Conservation (phyloP, 352 stramenopile species). For the Globisporangium uncinulatum region DNA sequence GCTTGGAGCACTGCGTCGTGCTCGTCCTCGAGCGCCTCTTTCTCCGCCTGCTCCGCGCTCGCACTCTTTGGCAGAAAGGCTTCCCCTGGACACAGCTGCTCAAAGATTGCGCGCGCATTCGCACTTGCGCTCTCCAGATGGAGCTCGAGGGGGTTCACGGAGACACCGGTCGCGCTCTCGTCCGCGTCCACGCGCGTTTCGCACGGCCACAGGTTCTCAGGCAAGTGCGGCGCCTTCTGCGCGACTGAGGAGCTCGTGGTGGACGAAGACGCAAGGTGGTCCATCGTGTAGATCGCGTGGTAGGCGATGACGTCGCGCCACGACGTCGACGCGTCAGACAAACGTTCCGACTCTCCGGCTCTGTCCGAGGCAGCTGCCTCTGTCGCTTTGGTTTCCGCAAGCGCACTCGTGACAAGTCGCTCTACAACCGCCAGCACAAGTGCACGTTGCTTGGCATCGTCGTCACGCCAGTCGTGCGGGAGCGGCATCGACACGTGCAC, state of each 20-base stretch:
- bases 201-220: slow-evolving; percentile 40
- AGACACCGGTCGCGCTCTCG: not conserved
- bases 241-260: slow-evolving; percentile 4
- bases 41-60: slow-evolving; percentile 46
- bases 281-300: slow-evolving; percentile 59
- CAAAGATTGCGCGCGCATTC: slow-evolving; percentile 59
- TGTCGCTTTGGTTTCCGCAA: slow-evolving; percentile 3
- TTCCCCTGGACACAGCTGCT: slow-evolving; percentile 49
- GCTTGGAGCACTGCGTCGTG: slow-evolving; percentile 56
- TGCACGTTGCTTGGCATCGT: slow-evolving; percentile 25
- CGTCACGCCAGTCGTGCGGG: slow-evolving; percentile 29
- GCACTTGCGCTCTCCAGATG: slow-evolving; percentile 54
- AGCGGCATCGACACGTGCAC: slow-evolving; percentile 63
- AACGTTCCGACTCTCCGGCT: too few species aligned
- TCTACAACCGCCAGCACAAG: slow-evolving; percentile 40
- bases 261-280: slow-evolving; percentile 27
- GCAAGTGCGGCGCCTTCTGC: slow-evolving; percentile 23
- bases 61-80: slow-evolving; percentile 59
- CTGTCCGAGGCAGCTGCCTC: not conserved
- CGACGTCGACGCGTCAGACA: not conserved
- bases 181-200: slow-evolving; percentile 25
- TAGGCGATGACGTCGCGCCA: slow-evolving; percentile 37
- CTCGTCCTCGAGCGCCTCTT: slow-evolving; percentile 48
- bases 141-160: slow-evolving; percentile 41
- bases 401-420: slow-evolving; percentile 18